These are phyloP conservation scores for Tricholomella constricta DNA, from an alignment of 768 basidiomycete species.

Conservation along the genomic window DNA sequence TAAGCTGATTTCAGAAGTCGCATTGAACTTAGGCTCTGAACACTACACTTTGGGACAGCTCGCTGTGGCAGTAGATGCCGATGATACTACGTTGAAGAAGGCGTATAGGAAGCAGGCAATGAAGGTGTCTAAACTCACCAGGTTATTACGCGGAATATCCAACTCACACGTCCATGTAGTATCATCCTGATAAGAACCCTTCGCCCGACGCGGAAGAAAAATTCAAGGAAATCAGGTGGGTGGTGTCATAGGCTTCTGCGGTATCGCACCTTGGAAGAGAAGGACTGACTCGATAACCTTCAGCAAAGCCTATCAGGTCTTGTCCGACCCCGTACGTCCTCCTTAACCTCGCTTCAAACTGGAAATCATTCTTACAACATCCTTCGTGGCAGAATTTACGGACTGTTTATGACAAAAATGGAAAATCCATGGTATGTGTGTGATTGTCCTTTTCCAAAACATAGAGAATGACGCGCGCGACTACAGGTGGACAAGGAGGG, in stretches of 20 bases:
- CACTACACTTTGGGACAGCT: constrained; percentile 48
- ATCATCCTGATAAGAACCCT: constrained; percentile 94
- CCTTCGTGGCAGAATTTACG: constrained; percentile 63
- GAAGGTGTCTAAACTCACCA: constrained; percentile 55
- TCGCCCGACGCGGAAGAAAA: constrained; percentile 92
- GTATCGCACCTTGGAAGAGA: not conserved
- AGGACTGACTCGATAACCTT: not conserved
- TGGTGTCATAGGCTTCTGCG: constrained; percentile 9
- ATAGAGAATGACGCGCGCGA: not conserved
- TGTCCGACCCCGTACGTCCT: constrained; percentile 73
- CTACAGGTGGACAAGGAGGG: constrained; percentile 76
- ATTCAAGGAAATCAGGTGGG: constrained; percentile 94
- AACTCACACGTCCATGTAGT: constrained; percentile 44
- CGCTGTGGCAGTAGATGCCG: constrained; percentile 68
- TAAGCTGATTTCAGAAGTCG: constrained; percentile 32
- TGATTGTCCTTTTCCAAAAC: not conserved
- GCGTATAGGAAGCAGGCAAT: constrained; percentile 94
- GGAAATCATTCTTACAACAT: not conserved
- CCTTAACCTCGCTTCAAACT: constrained; percentile 4
- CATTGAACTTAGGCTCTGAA: not conserved
- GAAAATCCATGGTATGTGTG: constrained; percentile 74
- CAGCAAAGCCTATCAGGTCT: constrained; percentile 94
- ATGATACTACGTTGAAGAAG: constrained; percentile 87
- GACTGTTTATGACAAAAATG: constrained; percentile 93
- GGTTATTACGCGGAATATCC: not conserved